These are phyloP conservation scores for Exophiala bonariae DNA, from an alignment of 2,329 filamentous ascomycete genomes.

Conservation along the genomic window DNA sequence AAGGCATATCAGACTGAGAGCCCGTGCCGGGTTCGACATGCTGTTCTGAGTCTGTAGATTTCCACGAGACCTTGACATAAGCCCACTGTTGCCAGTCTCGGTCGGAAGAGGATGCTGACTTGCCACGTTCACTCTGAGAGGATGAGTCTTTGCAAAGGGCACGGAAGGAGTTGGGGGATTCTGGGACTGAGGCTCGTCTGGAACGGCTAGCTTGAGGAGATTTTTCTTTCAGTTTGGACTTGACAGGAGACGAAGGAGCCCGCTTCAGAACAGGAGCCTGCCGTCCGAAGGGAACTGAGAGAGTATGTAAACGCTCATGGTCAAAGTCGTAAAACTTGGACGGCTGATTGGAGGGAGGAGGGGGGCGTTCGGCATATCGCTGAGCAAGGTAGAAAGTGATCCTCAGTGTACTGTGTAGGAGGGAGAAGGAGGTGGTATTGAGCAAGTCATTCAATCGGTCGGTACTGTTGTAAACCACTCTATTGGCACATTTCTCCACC, in stretches of 20 bases:
- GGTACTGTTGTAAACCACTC: constrained; percentile 94
- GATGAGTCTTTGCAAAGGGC: constrained; percentile 65
- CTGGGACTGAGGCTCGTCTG: constrained; percentile 39
- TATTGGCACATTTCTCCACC: constrained; percentile 91
- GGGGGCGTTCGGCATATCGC: constrained; percentile 73
- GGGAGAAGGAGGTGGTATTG: constrained; percentile 77
- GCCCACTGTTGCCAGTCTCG: constrained; percentile 74
- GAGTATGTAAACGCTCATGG: constrained; percentile 76
- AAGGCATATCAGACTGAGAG: constrained; percentile 52
- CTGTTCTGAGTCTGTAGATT: constrained; percentile 46
- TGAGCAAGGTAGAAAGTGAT: constrained; percentile 85
- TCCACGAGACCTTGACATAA: constrained; percentile 78
- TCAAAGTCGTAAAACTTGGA: constrained; percentile 78
- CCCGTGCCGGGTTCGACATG: constrained; percentile 24
- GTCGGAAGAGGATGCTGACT: constrained; percentile 32
- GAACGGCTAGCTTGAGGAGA: constrained; percentile 40
- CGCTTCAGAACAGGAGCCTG: constrained; percentile 50
- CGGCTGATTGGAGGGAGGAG: constrained; percentile 70
- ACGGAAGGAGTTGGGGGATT: constrained; percentile 82
- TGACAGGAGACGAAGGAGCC: constrained; percentile 52
- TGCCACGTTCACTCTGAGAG: constrained; percentile 32
- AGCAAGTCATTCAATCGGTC: constrained; percentile 84
- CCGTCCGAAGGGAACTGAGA: constrained; percentile 80
- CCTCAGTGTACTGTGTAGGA: constrained; percentile 76
- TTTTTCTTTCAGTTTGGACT: constrained; percentile 77